Evolutionary conservation across 768 basidiomycete species (phyloP).

Genomic region (Paxillus ammoniavirescens): DNA sequence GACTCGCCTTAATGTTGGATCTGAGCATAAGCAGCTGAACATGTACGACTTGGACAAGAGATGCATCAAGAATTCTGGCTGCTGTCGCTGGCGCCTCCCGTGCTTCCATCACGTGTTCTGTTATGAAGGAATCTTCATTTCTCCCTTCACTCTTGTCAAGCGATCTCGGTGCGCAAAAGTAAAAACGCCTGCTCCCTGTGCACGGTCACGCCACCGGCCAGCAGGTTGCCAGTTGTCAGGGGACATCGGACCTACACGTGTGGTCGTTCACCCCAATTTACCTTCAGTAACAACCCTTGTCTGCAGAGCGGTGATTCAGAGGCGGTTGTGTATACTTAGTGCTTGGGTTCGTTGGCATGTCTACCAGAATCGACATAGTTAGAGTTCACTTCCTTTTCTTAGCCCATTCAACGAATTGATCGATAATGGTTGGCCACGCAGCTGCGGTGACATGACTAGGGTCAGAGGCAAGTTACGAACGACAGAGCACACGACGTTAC

Average conservation of each 20-base stretch:
- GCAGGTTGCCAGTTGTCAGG: too few relatives aligned
- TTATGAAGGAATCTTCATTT: constrained; percentile 28
- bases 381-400: constrained; percentile 31
- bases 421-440: constrained; percentile 86
- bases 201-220: too few relatives aligned
- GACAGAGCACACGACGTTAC: constrained; percentile 35
- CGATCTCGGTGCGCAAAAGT: constrained; percentile 3
- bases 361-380: background rate
- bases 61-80: constrained; percentile 23
- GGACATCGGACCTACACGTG: too few relatives aligned
- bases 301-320: background rate
- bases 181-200: too few relatives aligned
- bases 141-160: constrained; percentile 28
- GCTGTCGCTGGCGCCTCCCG: constrained; percentile 23
- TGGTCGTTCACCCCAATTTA: too few relatives aligned
- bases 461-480: background rate
- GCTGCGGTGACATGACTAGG: constrained; percentile 38
- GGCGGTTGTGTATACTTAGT: background rate
- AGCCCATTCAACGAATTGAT: constrained; percentile 77
- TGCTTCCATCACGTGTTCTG: constrained; percentile 23
- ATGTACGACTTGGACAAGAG: constrained; percentile 12
- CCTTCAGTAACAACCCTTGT: background rate
- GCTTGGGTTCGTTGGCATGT: background rate
- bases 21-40: background rate
- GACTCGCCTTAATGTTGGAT: background rate